Base-by-base conservation (phyloP, 805 yeast genomes). In the Soucietia sequanensis region DNA sequence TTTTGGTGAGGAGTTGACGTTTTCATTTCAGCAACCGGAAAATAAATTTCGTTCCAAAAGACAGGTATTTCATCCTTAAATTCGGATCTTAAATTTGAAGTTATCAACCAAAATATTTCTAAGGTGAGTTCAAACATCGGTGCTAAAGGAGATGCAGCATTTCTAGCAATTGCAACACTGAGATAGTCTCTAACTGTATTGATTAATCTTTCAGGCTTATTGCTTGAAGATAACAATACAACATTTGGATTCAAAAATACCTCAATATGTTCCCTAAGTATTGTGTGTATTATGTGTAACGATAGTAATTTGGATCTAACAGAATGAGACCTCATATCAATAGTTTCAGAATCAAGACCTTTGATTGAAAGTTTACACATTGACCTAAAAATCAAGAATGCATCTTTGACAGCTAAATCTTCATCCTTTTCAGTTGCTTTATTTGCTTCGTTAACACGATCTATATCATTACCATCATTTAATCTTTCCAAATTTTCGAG, bases 11-110 rank as follows among this genome's bases (percentile, higher is more conserved):
- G 65, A 0, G 96, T 87, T 1, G 97, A 85, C 2, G 95, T 80
- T 52, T 82, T 85, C 80, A 93, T 77, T 52, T 91, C 98, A 30
- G 93, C 76, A 27, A 95, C 87, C 3, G 98, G 96, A 62, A 93
- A 84, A 58, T 93, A 93, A 34, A 91, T 87, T 52, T 93, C 98
- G 29, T 81, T 84, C 65, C 90, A 77, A 52, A 95, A 86, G 0
- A 95, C 96, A 1, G 96, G 96, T 29, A 93, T 86, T 56, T 93
- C 99, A 46, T 84, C 76, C 60, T 90, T 91, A 68, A 93, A 89
- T 47, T 85, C 93, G 10, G 84, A 75, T 54, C 99, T 78, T 48
- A 95, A 66, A 48, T 88, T 84, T 16, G 89, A 78, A 26, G 91
- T 70, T 47, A 93, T 69, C 27, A 91, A 66, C 96, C 96, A 93